Evolutionary conservation across 257 asterid genomes (phyloP).

Genomic region (Solanum tacnaense): DNA sequence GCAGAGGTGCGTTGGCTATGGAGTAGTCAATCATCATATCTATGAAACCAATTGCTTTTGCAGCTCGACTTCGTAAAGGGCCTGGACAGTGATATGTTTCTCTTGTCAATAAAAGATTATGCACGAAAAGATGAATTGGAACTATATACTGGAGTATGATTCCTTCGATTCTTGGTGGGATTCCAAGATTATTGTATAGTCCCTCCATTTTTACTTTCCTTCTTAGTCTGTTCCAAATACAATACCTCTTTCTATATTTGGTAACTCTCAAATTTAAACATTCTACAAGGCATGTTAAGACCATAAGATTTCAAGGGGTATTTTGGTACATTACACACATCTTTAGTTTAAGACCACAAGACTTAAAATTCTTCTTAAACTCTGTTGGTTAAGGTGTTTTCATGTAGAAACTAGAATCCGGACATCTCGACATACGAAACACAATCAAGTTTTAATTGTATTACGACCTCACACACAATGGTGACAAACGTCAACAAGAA

Average conservation of each 20-base stretch:
- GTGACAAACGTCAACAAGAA: background rate
- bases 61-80: conserved; percentile 82
- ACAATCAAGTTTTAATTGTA: background rate
- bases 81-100: conserved; percentile 24
- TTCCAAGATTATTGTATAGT: background rate
- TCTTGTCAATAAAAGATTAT: background rate
- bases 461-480: background rate
- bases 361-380: background rate
- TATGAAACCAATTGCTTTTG: conserved; percentile 85
- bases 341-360: background rate
- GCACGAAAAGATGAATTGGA: background rate
- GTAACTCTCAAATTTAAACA: background rate
- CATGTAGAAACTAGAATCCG: background rate
- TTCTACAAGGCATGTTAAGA: background rate
- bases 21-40: conserved; percentile 95
- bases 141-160: background rate
- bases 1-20: conserved; percentile 62
- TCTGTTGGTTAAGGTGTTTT: background rate
- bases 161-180: background rate
- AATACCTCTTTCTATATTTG: background rate
- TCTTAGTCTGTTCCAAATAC: background rate
- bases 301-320: background rate
- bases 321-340: background rate
- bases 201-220: background rate
- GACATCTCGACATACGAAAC: background rate